Evolutionary conservation across 2,329 filamentous ascomycete genomes (phyloP), one percentile per base, ranked within the genome.

Genomic region (Ophiostoma sp.): DNA sequence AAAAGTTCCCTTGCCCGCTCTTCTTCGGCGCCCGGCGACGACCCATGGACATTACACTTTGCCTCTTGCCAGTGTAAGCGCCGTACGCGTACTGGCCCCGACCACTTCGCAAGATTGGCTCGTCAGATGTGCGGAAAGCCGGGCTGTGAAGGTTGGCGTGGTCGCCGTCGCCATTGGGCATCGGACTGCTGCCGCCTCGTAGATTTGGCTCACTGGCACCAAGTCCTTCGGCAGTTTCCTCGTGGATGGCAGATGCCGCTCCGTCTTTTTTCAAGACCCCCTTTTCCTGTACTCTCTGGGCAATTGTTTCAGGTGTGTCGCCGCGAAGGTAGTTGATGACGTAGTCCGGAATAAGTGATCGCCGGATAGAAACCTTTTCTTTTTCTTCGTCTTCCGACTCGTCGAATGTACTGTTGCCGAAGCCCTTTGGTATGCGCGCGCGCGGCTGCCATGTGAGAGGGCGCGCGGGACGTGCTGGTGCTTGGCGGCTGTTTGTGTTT

Each of bases 301-400:
- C 84, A 27, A 86, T 74, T 39, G 80, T 81, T 75, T 86, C 84
- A 17, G 84, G 84, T 1, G 84, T 86, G 76, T 86, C 84, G 65
- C 84, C 84, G 57, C 84, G 81, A 72, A 86, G 79, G 75, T 83
- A 86, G 76, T 85, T 83, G 72, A 84, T 79, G 57, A 86, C 82
- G 73, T 86, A 86, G 76, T 86, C 84, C 10, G 84, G 84, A 20
- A 86, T 80, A 41, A 86, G 79, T 69, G 82, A 81, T 70, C 78
- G 81, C 79, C 67, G 73, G 71, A 44, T 72, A 65, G 73, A 68
- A 10, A 72, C 73, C 10, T 62, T 68, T 15, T 69, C 68, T 68
- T 70, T 27, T 23, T 69, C 66, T 57, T 69, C 70, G 67, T 71
- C 73, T n/a, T 72, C 74, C 27, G 74, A 65, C 33, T 72, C 54